Evolutionary conservation across 129 eudicot genomes (phyloP).

Genomic region (Lactuca saligna): DNA sequence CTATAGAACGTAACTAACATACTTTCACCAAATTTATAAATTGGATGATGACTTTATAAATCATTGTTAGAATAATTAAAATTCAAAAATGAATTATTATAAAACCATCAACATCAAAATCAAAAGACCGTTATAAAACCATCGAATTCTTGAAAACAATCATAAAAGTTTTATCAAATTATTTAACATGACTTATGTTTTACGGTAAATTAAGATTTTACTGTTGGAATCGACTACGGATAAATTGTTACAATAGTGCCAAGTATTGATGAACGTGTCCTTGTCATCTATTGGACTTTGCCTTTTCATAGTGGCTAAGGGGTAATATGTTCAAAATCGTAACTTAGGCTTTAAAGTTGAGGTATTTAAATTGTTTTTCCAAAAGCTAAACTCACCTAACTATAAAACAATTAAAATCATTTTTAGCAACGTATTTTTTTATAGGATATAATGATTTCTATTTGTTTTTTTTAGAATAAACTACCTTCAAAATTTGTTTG

Average conservation of each 20-base stretch:
- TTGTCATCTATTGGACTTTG: constrained; percentile 10
- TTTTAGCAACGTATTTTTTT: background rate
- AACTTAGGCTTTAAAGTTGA: background rate
- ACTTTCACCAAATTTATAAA: too few relatives aligned
- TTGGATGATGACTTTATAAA: background rate
- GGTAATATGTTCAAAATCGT: background rate
- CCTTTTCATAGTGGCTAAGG: constrained; percentile 23
- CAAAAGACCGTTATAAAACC: too few relatives aligned
- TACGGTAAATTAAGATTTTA: too few relatives aligned
- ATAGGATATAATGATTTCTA: too few relatives aligned
- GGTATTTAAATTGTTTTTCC: background rate
- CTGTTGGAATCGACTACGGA: background rate
- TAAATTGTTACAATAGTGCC: background rate
- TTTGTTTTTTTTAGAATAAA: too few relatives aligned
- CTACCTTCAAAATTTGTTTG: too few relatives aligned
- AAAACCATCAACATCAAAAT: too few relatives aligned
- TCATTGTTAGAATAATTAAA: background rate
- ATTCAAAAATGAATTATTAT: too few relatives aligned
- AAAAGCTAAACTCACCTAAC: background rate
- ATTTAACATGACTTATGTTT: background rate
- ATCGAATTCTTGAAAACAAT: too few relatives aligned
- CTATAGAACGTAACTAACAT: too few relatives aligned
- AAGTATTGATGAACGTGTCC: background rate
- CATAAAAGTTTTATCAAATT: background rate
- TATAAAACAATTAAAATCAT: too few relatives aligned